Evolutionary conservation across 768 basidiomycete genomes (phyloP).

Genomic region (Phanerochaete carnosa): DNA sequence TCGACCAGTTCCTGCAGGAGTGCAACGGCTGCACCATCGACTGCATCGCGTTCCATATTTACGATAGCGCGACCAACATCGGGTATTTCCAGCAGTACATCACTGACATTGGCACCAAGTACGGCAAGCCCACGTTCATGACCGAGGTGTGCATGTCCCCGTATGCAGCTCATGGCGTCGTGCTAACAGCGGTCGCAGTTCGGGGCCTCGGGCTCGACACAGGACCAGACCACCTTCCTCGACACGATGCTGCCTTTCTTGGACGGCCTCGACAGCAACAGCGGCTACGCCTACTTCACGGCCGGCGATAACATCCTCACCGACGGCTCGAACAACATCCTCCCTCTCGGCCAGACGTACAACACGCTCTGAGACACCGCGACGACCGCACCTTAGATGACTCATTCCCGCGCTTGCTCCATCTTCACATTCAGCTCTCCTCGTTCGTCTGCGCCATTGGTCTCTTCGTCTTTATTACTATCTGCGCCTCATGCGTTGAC

Average conservation of each 20-base stretch:
- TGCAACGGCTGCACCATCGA: conserved; percentile 27
- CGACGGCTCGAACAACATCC: conserved; percentile 20
- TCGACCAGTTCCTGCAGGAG: conserved; percentile 25
- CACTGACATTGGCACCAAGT: conserved; percentile 23
- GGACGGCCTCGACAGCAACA: conserved; percentile 21
- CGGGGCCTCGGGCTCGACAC: conserved; percentile 22
- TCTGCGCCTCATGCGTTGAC: not conserved
- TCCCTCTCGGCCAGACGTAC: conserved; percentile 24
- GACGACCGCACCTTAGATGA: too few species aligned
- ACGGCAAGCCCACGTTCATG: conserved; percentile 25
- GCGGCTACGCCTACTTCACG: conserved; percentile 27
- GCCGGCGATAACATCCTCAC: conserved; percentile 22
- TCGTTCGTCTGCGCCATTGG: not conserved
- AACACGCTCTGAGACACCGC: conserved; percentile 2
- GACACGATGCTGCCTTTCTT: conserved; percentile 26
- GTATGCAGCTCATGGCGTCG: not conserved
- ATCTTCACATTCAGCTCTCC: too few species aligned
- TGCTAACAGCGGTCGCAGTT: conserved; percentile 15
- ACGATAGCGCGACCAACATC: conserved; percentile 28
- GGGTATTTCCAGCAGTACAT: conserved; percentile 30
- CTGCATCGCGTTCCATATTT: conserved; percentile 27
- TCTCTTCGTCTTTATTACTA: not conserved
- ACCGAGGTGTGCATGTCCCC: conserved; percentile 21
- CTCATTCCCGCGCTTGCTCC: too few species aligned
- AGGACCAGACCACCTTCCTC: conserved; percentile 24